These are phyloP conservation scores for Scedosporium aurantiacum DNA, from an alignment of 2,329 filamentous ascomycete genomes.

Conservation along the genomic window DNA sequence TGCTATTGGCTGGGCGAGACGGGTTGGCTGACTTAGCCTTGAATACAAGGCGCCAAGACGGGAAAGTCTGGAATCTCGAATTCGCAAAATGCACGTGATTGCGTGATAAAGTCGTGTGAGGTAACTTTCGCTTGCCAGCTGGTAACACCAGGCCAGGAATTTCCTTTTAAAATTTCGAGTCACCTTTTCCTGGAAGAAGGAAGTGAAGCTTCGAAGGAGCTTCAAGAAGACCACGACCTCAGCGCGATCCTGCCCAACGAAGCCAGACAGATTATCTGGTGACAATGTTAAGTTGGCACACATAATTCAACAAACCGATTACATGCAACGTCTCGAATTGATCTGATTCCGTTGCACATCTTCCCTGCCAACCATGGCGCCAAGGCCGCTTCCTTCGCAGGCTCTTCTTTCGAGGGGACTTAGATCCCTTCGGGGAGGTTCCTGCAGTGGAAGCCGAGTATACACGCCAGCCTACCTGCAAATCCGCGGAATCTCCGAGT, in stretches of 20 bases:
- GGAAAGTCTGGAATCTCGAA: neutral
- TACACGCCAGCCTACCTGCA: neutral
- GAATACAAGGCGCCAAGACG: slow-evolving; percentile 7
- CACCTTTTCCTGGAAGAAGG: neutral
- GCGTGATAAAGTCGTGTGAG: neutral
- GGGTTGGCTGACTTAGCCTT: slow-evolving; percentile 4
- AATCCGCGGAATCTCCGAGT: slow-evolving; percentile 26
- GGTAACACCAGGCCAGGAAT: neutral
- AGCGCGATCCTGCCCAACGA: neutral
- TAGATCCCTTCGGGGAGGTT: neutral
- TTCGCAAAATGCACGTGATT: slow-evolving; percentile 1
- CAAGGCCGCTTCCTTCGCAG: neutral
- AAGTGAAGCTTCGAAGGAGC: neutral
- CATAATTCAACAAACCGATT: neutral
- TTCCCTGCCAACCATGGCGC: slow-evolving; percentile 1
- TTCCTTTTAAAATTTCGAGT: neutral
- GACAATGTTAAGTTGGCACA: neutral
- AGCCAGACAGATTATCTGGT: neutral
- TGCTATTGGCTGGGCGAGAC: slow-evolving; percentile 30
- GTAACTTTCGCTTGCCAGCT: neutral
- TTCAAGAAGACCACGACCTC: neutral
- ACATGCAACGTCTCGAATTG: neutral
- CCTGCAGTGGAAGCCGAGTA: neutral
- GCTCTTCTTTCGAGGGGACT: neutral
- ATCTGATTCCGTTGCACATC: neutral